These are phyloP conservation scores for Coemansia sp. DNA, from an alignment of 192 early-diverging fungal species.

Conservation along the genomic window DNA sequence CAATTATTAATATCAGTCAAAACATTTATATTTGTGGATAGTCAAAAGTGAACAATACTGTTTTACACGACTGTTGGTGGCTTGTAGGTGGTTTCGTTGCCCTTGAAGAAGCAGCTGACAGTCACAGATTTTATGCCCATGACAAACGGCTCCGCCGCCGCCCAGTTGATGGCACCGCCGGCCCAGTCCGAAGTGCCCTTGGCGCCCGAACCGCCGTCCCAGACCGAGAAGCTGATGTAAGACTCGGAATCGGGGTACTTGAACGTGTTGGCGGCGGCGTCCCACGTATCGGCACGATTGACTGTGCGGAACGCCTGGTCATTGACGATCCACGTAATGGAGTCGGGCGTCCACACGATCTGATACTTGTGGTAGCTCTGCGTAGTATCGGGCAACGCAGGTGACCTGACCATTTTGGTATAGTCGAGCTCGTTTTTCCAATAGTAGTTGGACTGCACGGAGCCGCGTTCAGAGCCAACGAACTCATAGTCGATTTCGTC, in stretches of 20 bases:
- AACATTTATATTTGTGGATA: neutral
- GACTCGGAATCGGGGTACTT: slow-evolving; percentile 57
- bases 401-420: slow-evolving; percentile 52
- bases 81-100: slow-evolving; percentile 56
- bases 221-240: slow-evolving; percentile 60
- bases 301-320: slow-evolving; percentile 53
- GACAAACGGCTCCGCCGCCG: slow-evolving; percentile 30
- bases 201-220: slow-evolving; percentile 62
- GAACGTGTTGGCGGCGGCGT: slow-evolving; percentile 19
- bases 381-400: slow-evolving; percentile 36
- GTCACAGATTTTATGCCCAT: slow-evolving; percentile 55
- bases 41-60: neutral
- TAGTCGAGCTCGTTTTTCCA: slow-evolving; percentile 58
- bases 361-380: slow-evolving; percentile 55
- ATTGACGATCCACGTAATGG: slow-evolving; percentile 56
- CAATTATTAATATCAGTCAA: neutral
- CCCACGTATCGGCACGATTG: slow-evolving; percentile 50
- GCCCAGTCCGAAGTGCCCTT: slow-evolving; percentile 62
- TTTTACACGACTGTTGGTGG: slow-evolving; percentile 12
- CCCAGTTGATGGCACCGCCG: slow-evolving; percentile 64
- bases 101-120: slow-evolving; percentile 55
- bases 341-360: slow-evolving; percentile 61
- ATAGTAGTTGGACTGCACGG: slow-evolving; percentile 67
- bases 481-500: slow-evolving; percentile 73
- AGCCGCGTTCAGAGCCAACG: slow-evolving; percentile 53